Evolutionary conservation across 2,329 filamentous ascomycete genomes (phyloP), one percentile per base, ranked within the genome.

Genomic region (Ascochyta fabae): DNA sequence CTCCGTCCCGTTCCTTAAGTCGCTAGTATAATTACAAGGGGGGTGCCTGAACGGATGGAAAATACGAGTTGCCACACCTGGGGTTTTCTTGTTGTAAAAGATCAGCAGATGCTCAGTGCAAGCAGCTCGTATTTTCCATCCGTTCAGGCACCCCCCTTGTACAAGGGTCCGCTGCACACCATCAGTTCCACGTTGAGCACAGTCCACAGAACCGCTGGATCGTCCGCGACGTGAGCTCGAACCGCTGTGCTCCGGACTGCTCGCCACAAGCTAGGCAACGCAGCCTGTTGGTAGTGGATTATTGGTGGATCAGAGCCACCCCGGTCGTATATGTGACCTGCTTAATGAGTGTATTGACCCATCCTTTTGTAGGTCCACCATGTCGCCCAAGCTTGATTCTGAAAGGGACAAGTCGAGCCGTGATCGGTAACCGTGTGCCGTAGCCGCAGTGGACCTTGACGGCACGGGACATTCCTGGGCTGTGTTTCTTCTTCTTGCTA

Each of bases 151-250:
- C 16, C 16, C 16, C 16, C 16, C 16, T 16, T 16, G 16, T 62
- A 59, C 42, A 43, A 54, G 64, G 66, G 47, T 56, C 54, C 59
- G 61, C 59, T 64, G 67, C 62, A 62, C 58, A 65, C 64, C 66
- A 73, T 67, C 69, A 71, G 61, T 68, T 71, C 68, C 64, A 70
- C 66, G 61, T 68, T 68, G 60, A 73, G 71, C 71, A 74, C 69
- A 68, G 69, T 66, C 66, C 72, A 62, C 57, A 61, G 61, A 58
- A 63, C 66, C 61, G 66, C 64, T 73, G 70, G 65, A 72, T 73
- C 69, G 62, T 69, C 66, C 62, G 61, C 69, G 66, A 69, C 65
- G 66, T 62, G 62, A 69, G 63, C 67, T 70, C 70, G 70, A 71
- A 62, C 66, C 63, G 66, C 66, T 67, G 61, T 69, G 68, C 64